Evolutionary conservation across 176 grass and related monocot genomes (phyloP).

Genomic region (Cenchrus americanus): DNA sequence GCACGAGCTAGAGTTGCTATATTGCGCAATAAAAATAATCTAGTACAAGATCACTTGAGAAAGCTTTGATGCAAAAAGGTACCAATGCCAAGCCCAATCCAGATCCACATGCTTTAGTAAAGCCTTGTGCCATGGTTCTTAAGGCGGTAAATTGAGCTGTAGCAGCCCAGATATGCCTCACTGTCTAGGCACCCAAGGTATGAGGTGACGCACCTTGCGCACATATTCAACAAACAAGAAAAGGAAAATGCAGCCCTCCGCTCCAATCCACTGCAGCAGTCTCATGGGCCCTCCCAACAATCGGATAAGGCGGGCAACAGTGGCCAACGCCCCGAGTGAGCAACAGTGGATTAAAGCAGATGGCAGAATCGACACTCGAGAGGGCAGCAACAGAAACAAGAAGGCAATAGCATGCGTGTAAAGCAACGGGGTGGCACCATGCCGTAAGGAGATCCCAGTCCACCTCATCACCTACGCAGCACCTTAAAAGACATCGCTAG

Average conservation of each 20-base stretch:
- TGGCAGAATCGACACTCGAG: neutral
- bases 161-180: neutral
- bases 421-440: neutral
- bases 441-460: neutral
- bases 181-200: neutral
- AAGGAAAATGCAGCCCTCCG: neutral
- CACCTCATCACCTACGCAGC: neutral
- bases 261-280: neutral
- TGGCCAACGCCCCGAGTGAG: neutral
- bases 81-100: neutral
- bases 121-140: neutral
- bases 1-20: neutral
- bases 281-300: neutral
- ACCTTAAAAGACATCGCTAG: neutral
- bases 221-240: neutral
- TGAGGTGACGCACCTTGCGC: neutral
- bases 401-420: neutral
- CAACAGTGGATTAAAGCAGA: neutral
- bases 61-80: neutral
- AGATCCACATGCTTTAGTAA: constrained; percentile 1
- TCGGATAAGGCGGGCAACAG: neutral
- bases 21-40: neutral
- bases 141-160: neutral
- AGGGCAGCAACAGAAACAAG: neutral
- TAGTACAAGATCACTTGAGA: neutral